These are phyloP conservation scores for Suhomyces choctaworum DNA, from an alignment of 1,139 yeast genomes.

Conservation along the genomic window DNA sequence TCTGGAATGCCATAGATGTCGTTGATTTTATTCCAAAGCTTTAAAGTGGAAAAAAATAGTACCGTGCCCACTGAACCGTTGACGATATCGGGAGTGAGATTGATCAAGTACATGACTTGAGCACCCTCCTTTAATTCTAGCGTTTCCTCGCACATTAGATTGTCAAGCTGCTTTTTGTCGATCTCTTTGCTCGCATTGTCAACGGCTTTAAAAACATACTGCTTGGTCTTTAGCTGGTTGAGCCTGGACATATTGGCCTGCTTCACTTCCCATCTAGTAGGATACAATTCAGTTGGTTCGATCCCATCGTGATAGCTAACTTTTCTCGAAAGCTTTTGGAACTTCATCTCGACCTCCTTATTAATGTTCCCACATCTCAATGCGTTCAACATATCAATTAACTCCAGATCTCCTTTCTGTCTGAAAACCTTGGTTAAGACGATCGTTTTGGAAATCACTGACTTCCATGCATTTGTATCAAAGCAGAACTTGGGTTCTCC, in stretches of 20 bases:
- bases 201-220: slow-evolving; percentile 46
- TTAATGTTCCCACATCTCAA: slow-evolving; percentile 66
- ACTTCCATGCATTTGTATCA: slow-evolving; percentile 57
- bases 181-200: slow-evolving; percentile 43
- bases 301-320: slow-evolving; percentile 70
- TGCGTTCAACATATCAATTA: slow-evolving; percentile 73
- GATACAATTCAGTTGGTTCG: slow-evolving; percentile 76
- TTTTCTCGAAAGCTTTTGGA: slow-evolving; percentile 51
- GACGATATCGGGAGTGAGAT: slow-evolving; percentile 46
- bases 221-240: slow-evolving; percentile 26
- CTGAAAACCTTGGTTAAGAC: slow-evolving; percentile 66
- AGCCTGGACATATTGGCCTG: slow-evolving; percentile 62
- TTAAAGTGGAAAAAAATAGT: slow-evolving; percentile 59
- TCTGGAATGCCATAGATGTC: slow-evolving; percentile 29
- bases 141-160: slow-evolving; percentile 47
- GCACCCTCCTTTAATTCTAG: slow-evolving; percentile 56
- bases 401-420: slow-evolving; percentile 65
- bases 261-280: slow-evolving; percentile 75
- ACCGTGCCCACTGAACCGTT: slow-evolving; percentile 60
- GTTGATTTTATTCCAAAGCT: slow-evolving; percentile 28
- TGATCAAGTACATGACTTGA: slow-evolving; percentile 58
- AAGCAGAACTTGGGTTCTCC: slow-evolving; percentile 51
- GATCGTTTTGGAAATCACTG: slow-evolving; percentile 54
- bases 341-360: slow-evolving; percentile 43
- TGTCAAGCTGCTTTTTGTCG: slow-evolving; percentile 32